A percentile compares a stretch with the other conserved stretches of the same genome.
These are phyloP conservation scores for Penicillium sp. DNA, from an alignment of 2,329 filamentous ascomycete species.

Conservation along the genomic window DNA sequence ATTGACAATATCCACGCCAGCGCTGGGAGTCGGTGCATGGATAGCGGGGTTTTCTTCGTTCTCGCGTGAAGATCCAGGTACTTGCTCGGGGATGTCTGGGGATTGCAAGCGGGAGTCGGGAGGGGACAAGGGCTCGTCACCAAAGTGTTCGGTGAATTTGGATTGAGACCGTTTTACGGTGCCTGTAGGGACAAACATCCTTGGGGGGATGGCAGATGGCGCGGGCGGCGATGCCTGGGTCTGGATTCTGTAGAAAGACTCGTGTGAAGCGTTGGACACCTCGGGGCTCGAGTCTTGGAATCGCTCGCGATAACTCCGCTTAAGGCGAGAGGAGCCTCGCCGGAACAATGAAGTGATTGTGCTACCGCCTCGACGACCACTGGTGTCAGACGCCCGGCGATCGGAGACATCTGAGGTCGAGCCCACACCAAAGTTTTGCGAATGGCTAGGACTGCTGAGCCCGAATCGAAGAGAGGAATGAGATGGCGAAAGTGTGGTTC, in stretches of 20 bases:
- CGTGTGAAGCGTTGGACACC: slow-evolving; percentile 87
- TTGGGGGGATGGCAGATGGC: slow-evolving; percentile 32
- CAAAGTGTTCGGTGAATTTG: slow-evolving; percentile 86
- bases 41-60: slow-evolving; percentile 19
- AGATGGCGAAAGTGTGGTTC: slow-evolving; percentile 29
- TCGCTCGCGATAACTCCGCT: slow-evolving; percentile 49
- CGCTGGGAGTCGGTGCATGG: slow-evolving; percentile 22
- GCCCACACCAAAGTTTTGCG: slow-evolving; percentile 48
- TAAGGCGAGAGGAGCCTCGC: slow-evolving; percentile 54
- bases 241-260: slow-evolving; percentile 65
- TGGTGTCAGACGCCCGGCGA: slow-evolving; percentile 53
- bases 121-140: slow-evolving; percentile 78
- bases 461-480: slow-evolving; percentile 45
- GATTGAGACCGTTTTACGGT: slow-evolving; percentile 76
- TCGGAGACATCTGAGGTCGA: slow-evolving; percentile 50
- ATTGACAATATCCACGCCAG: slow-evolving; percentile 28
- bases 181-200: slow-evolving; percentile 46
- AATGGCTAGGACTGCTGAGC: slow-evolving; percentile 48
- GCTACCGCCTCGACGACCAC: slow-evolving; percentile 36
- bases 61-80: slow-evolving; percentile 18
- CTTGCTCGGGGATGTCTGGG: slow-evolving; percentile 54
- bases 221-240: slow-evolving; percentile 46
- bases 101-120: slow-evolving; percentile 76
- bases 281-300: slow-evolving; percentile 58
- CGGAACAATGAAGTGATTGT: slow-evolving; percentile 71